A percentile compares a stretch with the other conserved stretches of the same genome.
Evolutionary conservation across 148 eudicot genomes (phyloP).

Genomic region (Nyssa sinensis): DNA sequence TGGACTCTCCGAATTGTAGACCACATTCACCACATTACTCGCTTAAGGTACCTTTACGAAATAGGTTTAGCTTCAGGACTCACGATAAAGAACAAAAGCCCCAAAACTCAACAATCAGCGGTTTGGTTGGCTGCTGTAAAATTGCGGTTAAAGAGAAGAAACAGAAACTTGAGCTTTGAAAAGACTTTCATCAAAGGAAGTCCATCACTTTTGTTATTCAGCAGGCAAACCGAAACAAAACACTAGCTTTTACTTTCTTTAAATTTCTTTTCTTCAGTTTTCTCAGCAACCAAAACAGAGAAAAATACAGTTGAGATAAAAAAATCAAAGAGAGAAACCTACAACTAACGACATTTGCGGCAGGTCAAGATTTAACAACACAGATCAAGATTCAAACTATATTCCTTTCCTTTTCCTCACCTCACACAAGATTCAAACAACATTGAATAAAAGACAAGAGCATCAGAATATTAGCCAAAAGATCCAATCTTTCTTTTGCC

Average conservation of each 20-base stretch:
- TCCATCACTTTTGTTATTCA: not conserved
- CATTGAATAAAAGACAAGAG: not conserved
- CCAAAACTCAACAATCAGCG: not conserved
- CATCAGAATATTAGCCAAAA: not conserved
- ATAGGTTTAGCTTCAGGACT: not conserved
- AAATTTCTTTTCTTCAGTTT: not conserved
- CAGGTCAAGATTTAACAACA: not conserved
- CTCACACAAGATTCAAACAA: not conserved
- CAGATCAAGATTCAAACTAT: slow-evolving; percentile 6
- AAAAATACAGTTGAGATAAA: not conserved
- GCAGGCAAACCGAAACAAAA: not conserved
- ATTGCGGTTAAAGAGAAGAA: not conserved
- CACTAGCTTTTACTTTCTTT: not conserved
- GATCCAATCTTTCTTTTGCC: slow-evolving; percentile 5
- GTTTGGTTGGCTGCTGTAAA: not conserved
- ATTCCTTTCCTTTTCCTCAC: not conserved
- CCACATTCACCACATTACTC: not conserved
- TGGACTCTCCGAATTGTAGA: not conserved
- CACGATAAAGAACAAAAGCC: not conserved
- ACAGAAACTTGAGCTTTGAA: not conserved
- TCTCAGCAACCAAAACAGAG: not conserved
- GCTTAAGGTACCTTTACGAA: too few relatives aligned
- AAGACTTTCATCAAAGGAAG: not conserved
- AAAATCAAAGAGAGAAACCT: not conserved
- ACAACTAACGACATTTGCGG: not conserved